phyloP scores from a whole-genome alignment of 805 yeast species.

The Cyberlindnera maclurae region DNA sequence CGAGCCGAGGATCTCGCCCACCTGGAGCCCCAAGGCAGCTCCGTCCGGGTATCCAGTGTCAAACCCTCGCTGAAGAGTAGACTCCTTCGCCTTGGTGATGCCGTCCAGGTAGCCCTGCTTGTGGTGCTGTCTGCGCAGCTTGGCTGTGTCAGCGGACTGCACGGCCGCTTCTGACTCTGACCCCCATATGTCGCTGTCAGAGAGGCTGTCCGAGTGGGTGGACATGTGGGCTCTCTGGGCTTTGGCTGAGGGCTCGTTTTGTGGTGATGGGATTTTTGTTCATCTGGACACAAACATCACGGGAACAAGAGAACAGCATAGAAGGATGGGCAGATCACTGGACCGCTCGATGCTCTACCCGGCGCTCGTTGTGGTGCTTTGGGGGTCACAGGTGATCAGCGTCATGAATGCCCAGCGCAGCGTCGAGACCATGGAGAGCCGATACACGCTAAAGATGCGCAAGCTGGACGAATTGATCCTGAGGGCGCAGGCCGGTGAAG shows the following conservation, averaged over 20 bases:
- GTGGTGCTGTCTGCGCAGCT: constrained; percentile 52
- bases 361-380: constrained; percentile 33
- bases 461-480: constrained; percentile 33
- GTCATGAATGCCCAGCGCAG: constrained; percentile 36
- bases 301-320: background rate
- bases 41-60: constrained; percentile 77
- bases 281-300: too few species aligned
- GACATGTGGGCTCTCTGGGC: background rate
- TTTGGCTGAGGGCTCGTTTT: background rate
- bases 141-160: constrained; percentile 26
- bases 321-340: constrained; percentile 4
- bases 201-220: background rate
- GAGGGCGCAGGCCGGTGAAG: constrained; percentile 30
- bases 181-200: constrained; percentile 28
- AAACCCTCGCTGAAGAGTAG: constrained; percentile 70
- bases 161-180: constrained; percentile 25
- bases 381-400: constrained; percentile 41
- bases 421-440: constrained; percentile 32
- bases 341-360: constrained; percentile 33
- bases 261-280: too few species aligned
- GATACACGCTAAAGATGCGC: constrained; percentile 30
- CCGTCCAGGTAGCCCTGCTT: constrained; percentile 87
- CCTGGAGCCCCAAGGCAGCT: constrained; percentile 54
- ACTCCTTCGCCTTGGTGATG: constrained; percentile 57
- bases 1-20: constrained; percentile 58